Evolutionary conservation across 1,139 yeast species (phyloP).

Genomic region (Waltiozyma sp.): DNA sequence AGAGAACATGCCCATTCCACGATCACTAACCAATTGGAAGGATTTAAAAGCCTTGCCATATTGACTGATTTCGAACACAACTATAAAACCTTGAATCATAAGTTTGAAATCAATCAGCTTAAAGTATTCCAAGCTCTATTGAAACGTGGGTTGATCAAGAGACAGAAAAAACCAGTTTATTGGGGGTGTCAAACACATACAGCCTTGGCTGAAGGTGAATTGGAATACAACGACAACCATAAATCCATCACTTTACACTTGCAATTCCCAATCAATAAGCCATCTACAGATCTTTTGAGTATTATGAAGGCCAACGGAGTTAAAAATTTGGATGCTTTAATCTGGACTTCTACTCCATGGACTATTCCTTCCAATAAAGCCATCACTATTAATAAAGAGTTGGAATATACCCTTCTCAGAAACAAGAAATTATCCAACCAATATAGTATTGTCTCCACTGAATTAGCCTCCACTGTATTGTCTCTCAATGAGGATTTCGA

Average conservation of each 20-base stretch:
- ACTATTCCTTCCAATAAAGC: constrained; percentile 85
- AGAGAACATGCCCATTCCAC: constrained; percentile 55
- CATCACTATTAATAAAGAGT: constrained; percentile 52
- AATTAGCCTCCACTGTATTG: constrained; percentile 28
- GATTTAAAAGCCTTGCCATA: constrained; percentile 62
- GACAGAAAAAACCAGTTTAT: constrained; percentile 90
- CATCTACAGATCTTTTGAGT: constrained; percentile 11
- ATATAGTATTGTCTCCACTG: constrained; percentile 38
- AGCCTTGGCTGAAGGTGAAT: constrained; percentile 93
- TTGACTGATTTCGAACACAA: constrained; percentile 72
- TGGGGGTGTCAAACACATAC: constrained; percentile 95
- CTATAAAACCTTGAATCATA: constrained; percentile 61
- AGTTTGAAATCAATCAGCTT: constrained; percentile 68
- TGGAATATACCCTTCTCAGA: constrained; percentile 46
- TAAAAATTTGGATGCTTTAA: constrained; percentile 27
- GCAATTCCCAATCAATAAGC: constrained; percentile 44
- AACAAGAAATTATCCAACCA: constrained; percentile 15
- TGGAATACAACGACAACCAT: constrained; percentile 73
- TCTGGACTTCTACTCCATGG: constrained; percentile 99
- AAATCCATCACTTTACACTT: constrained; percentile 61
- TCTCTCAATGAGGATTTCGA: constrained; percentile 15
- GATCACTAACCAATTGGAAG: constrained; percentile 48
- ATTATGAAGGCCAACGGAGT: constrained; percentile 4
- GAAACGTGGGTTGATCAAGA: constrained; percentile 54
- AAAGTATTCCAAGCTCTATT: constrained; percentile 57